Base-by-base conservation (phyloP, 176 grass and related monocot genomes). In the Hordeum marinum region DNA sequence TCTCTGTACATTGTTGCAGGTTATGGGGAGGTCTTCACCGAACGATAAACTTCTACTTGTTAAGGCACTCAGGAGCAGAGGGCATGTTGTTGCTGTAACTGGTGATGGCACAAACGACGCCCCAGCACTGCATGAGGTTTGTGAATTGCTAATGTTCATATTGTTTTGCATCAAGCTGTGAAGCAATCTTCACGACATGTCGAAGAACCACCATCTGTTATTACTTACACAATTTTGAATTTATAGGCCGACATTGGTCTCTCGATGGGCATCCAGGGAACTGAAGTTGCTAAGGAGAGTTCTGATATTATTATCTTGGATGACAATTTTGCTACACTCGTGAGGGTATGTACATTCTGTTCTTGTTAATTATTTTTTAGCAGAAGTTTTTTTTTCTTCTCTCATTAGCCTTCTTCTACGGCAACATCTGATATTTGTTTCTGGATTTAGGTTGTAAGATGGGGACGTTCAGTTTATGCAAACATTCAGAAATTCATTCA, bases 401-500 rank as follows among this genome's bases (percentile, higher is more conserved):
- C 54, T 57, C 9, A 26, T 54, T 74, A 39, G 13, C 25, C 40
- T 74, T 66, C 15, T 2, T 9, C 25, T 9, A 63, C n/a, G 52
- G 14, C 57, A 62, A 46, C 29, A 83, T 74, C 52, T 89, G 39
- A 84, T 57, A 83, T 89, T 84, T 88, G 46, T 77, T 76, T 63
- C 25, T 82, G 13, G 26, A 66, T 73, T 82, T 90, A 98, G 96
- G 96, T 95, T 69, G 96, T 98, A 52, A 87, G 96, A 72, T 98
- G 96, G 96, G 96, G 96, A 12, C 89, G 96, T 8, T 98, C 93
- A 7, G 96, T 98, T 36, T 98, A 98, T 79, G 89, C 93, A 9
- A 98, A 98, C 71, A 98, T 98, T 29, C 96, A 98, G 80, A 95
- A 94, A 68, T 98, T 98, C 80, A 95, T 98, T 82, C 96, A 98